Evolutionary conservation across 257 asterid species (phyloP).

Genomic region (Salvia miltiorrhiza): DNA sequence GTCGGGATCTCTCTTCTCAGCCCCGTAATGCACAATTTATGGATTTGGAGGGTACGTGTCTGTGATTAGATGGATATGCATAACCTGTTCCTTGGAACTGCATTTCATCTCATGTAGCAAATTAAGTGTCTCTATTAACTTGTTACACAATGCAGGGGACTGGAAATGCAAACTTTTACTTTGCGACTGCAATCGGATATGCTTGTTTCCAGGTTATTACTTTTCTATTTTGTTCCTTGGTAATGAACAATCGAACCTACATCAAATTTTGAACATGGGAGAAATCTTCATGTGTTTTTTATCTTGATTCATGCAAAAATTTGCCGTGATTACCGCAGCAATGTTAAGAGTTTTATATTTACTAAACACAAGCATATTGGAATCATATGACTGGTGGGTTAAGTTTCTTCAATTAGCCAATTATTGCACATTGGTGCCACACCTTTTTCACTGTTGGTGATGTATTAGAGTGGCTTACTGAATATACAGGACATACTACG

Average conservation of each 20-base stretch:
- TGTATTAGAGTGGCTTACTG: background rate
- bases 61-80: constrained; percentile 14
- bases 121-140: constrained; percentile 12
- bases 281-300: background rate
- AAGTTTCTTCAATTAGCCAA: background rate
- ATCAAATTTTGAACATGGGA: background rate
- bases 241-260: background rate
- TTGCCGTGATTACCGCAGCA: background rate
- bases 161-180: constrained; percentile 97
- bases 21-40: constrained; percentile 97
- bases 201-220: constrained; percentile 87
- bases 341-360: background rate
- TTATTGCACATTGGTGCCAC: background rate
- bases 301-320: background rate
- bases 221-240: constrained; percentile 14
- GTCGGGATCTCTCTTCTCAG: constrained; percentile 87
- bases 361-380: background rate
- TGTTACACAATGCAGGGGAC: constrained; percentile 67
- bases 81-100: constrained; percentile 8
- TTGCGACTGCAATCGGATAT: constrained; percentile 89
- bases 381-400: background rate
- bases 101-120: background rate
- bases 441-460: background rate
- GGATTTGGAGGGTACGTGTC: constrained; percentile 98
- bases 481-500: background rate